Evolutionary conservation across 441 rosid genomes (phyloP), one percentile per base, ranked within the genome.

Genomic region (Metrosideros polymorpha): DNA sequence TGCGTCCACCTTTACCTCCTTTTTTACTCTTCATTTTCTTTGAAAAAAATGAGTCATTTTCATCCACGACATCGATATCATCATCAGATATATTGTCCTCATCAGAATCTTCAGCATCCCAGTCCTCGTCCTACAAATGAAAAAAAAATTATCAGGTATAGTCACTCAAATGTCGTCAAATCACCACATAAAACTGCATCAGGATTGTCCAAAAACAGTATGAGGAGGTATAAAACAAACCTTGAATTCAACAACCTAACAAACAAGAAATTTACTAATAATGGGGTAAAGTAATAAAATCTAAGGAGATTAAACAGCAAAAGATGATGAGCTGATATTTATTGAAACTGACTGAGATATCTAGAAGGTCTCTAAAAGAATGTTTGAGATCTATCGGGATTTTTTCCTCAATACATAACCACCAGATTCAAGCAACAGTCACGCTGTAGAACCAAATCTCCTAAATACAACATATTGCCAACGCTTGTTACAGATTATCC

Each of bases 71-170:
- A 87, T 93, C 98, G 14, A 91, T 75, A 85, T 94, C 96, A 82
- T 93, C 97, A 86, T 93, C 94, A 90, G 90, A 93, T 86, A 92
- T 92, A 85, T 90, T 95, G 25, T 93, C 98, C 89, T 93, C 97
- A 63, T 94, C 98, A 85, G 97, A 96, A 86, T 91, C 95, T 89
- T 92, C 96, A 91, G 86, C 96, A 84, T 92, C 97, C 99, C 99
- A 95, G 63, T 93, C 94, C 90, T 96, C 93, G 87, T 89, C 97
- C 98, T 94, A 89, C 29, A 52, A 30, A 54, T 75, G 18, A 30
- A 75, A 75, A 25, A 9, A 8, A 6, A 0, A 54, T 25, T 54
- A 22, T 32, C 55, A 83, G 49, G 45, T 83, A 7, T 6, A 54
- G 63, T 30, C 17, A 54, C n/a, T 22, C 57, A 30, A 83, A 50